phyloP scores from a whole-genome alignment of 441 rosid species.

The Arabidopsis hybrid region DNA sequence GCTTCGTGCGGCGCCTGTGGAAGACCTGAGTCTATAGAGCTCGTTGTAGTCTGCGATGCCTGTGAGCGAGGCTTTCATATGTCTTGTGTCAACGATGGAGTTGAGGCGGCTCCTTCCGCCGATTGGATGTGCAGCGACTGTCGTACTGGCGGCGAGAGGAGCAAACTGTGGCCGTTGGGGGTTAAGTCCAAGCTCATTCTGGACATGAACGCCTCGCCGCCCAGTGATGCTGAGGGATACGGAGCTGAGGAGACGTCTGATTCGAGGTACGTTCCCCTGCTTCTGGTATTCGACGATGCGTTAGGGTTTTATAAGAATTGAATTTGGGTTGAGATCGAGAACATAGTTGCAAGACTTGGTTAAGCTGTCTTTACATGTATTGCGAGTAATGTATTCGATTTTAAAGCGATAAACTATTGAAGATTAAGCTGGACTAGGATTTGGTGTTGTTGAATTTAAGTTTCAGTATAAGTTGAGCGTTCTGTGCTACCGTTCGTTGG shows the following conservation, averaged over 20 bases:
- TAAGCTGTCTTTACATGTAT: slow-evolving; percentile 34
- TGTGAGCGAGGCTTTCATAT: slow-evolving; percentile 87
- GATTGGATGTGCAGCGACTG: slow-evolving; percentile 89
- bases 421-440: no score
- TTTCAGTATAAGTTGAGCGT: no score
- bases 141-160: slow-evolving; percentile 57
- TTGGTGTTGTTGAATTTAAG: no score
- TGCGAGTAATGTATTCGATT: not conserved
- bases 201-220: slow-evolving; percentile 91
- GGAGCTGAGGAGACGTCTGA: slow-evolving; percentile 50
- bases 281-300: slow-evolving; percentile 16
- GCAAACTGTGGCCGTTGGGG: slow-evolving; percentile 88
- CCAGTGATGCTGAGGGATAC: slow-evolving; percentile 75
- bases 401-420: not conserved
- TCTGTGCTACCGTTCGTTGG: no score
- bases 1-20: slow-evolving; percentile 66
- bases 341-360: slow-evolving; percentile 4
- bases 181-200: slow-evolving; percentile 70
- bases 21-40: slow-evolving; percentile 54
- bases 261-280: slow-evolving; percentile 56
- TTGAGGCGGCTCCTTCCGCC: slow-evolving; percentile 40
- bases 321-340: slow-evolving; percentile 8
- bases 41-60: slow-evolving; percentile 80
- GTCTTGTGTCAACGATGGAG: slow-evolving; percentile 51
- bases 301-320: slow-evolving; percentile 38